phyloP scores from a whole-genome alignment of 2,329 filamentous ascomycete genomes.

The Botryosphaeria dothidea region DNA sequence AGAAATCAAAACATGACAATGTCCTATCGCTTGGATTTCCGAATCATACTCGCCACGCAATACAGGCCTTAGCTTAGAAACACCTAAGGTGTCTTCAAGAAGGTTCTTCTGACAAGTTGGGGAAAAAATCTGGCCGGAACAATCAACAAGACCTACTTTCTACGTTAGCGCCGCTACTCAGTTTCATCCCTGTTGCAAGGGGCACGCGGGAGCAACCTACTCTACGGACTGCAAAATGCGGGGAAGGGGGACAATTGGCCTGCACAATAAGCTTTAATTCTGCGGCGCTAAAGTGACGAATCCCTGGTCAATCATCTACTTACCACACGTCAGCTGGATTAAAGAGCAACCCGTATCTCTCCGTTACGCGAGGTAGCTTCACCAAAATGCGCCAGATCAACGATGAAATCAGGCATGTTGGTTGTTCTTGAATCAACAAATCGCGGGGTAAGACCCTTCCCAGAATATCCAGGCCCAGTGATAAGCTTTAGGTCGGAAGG shows the following conservation, averaged over 20 bases:
- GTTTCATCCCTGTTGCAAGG: neutral
- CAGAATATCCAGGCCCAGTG: neutral
- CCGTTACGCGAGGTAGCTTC: neutral
- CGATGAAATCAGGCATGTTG: neutral
- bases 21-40: too few species aligned
- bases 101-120: too few species aligned
- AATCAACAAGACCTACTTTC: neutral
- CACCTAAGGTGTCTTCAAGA: too few species aligned
- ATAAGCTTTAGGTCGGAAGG: slow-evolving; percentile 6
- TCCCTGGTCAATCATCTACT: neutral
- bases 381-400: neutral
- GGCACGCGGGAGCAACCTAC: neutral
- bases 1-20: too few species aligned
- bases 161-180: neutral
- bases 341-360: neutral
- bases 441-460: neutral
- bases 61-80: too few species aligned
- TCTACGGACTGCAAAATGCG: neutral
- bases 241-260: neutral
- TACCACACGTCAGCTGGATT: neutral
- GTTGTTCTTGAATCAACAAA: neutral
- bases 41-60: too few species aligned
- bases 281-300: neutral
- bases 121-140: too few species aligned
- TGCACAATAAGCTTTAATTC: neutral